Conservation (phyloP, 2,329 filamentous ascomycete species). For the Lachnellula cervina region DNA sequence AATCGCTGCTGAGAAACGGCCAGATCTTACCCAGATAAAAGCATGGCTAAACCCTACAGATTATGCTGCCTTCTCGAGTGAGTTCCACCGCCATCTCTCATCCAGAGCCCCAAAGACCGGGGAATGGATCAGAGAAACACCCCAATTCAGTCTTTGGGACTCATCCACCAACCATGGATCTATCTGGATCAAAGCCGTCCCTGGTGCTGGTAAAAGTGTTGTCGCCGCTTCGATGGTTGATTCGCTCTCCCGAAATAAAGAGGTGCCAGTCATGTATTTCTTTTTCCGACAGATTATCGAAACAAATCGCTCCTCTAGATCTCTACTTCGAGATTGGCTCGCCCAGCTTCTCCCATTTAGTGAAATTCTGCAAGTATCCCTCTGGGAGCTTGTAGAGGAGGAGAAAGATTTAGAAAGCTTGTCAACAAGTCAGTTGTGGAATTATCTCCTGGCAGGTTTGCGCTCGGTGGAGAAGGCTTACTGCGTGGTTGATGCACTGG, state of each 20-base stretch:
- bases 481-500: constrained; percentile 44
- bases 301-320: constrained; percentile 27
- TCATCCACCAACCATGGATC: constrained; percentile 32
- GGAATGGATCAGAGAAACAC: constrained; percentile 19
- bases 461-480: constrained; percentile 28
- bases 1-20: background rate
- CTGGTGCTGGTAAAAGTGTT: constrained; percentile 41
- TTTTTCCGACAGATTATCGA: constrained; percentile 37
- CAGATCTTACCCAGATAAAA: background rate
- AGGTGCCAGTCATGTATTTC: constrained; percentile 32
- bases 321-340: constrained; percentile 31
- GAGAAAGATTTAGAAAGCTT: constrained; percentile 8
- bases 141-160: constrained; percentile 17
- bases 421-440: constrained; percentile 28
- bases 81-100: constrained; percentile 18
- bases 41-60: constrained; percentile 19
- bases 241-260: constrained; percentile 11
- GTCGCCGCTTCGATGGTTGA: constrained; percentile 29
- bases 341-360: constrained; percentile 32
- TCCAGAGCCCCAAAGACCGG: constrained; percentile 17
- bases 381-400: constrained; percentile 5
- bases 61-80: constrained; percentile 13
- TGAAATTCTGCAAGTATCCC: constrained; percentile 23
- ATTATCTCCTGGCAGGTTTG: constrained; percentile 23
- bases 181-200: constrained; percentile 43